Evolutionary conservation across 2,329 filamentous ascomycete genomes (phyloP), one percentile per base, ranked within the genome.

Genomic region (Xylariomycetidae sp.): DNA sequence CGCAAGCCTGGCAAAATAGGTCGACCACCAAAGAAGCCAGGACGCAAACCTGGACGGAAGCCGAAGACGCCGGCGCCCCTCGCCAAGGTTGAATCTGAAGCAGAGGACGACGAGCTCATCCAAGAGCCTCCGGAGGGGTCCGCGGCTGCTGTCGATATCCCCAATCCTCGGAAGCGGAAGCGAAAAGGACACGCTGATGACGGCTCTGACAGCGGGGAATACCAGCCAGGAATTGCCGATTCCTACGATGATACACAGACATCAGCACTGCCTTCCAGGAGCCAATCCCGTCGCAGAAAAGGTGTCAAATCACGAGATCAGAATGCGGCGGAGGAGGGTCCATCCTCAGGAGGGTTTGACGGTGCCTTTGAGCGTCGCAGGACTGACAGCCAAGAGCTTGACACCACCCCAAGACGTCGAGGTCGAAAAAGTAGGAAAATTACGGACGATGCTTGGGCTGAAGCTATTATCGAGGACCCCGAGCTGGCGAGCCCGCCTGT

Each of bases 31-130:
- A n/a, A n/a, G n/a, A n/a, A n/a, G n/a, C n/a, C n/a, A 4, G 46
- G 48, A 3, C 48, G 48, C 18, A 49, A 49, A 29, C 46, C 47
- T 10, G 49, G 49, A 3, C 47, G 40, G 15, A 52, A 51, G 19
- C 49, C 49, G 13, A 50, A 49, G 33, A 53, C 50, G 34, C 54
- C 56, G 38, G 50, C 47, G 10, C n/a, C n/a, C n/a, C 52, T 54
- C 22, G 50, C 50, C 10, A 43, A 42, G 15, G 17, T 50, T 12
- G 52, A 51, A 13, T 52, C 48, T 4, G 50, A 53, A 19, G 37
- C 32, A 10, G 49, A 54, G 22, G 48, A 48, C 17, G 51, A 54
- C 5, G 47, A 50, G 8, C 35, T 42, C 13, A 39, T 32, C n/a
- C 42, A 45, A 12, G 47, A 47, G 9, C 40, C 37, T 18, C 28